phyloP scores from a whole-genome alignment of 2,329 filamentous ascomycete species.

The Gyromitra esculenta region DNA sequence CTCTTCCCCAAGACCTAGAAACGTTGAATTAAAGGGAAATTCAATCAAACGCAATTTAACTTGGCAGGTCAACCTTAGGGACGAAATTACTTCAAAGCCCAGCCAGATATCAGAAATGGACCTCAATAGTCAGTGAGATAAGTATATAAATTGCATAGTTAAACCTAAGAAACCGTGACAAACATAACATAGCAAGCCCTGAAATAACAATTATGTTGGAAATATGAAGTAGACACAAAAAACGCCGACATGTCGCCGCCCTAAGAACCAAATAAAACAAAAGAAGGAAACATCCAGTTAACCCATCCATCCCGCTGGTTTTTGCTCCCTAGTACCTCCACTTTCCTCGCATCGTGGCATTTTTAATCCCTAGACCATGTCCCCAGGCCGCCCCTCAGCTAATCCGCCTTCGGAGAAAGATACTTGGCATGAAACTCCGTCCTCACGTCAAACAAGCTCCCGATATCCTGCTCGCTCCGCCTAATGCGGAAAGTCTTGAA shows the following conservation, averaged over 20 bases:
- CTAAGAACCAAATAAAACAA: constrained; percentile 14
- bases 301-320: not conserved
- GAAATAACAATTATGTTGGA: not conserved
- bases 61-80: not conserved
- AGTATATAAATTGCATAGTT: not conserved
- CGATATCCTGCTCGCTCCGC: constrained; percentile 53
- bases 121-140: not conserved
- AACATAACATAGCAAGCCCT: not conserved
- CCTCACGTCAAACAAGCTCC: constrained; percentile 52
- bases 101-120: not conserved
- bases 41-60: not conserved
- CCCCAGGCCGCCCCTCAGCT: not conserved
- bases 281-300: not conserved
- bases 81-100: not conserved
- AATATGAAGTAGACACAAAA: not conserved
- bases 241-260: constrained; percentile 3
- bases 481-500: constrained; percentile 53
- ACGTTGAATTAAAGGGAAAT: not conserved
- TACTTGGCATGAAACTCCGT: constrained; percentile 48
- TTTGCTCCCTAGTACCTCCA: not conserved
- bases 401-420: constrained; percentile 23
- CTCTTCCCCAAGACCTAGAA: not conserved
- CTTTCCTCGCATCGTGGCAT: not conserved
- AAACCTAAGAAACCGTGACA: not conserved
- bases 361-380: not conserved